Evolutionary conservation across 2,329 filamentous ascomycete genomes (phyloP).

Genomic region (Colletotrichum orbiculare): DNA sequence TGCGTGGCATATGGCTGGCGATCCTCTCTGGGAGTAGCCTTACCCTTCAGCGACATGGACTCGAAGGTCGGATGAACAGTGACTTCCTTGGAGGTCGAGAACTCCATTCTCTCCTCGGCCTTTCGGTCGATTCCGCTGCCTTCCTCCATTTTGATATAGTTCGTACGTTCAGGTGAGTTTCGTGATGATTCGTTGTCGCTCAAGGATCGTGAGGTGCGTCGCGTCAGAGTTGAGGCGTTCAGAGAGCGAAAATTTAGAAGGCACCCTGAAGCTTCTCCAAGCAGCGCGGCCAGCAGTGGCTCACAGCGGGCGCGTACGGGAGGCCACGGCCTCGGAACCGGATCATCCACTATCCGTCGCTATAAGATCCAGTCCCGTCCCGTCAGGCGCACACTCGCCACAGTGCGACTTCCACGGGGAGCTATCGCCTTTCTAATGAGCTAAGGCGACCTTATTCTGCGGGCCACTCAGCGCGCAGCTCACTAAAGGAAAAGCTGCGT

Average conservation of each 20-base stretch:
- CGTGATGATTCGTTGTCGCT: background rate
- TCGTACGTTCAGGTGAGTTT: background rate
- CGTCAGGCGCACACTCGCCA: background rate
- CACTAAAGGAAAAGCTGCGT: background rate
- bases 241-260: slow-evolving; percentile 31
- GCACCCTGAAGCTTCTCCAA: slow-evolving; percentile 26
- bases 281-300: slow-evolving; percentile 1
- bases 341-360: background rate
- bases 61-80: slow-evolving; percentile 94
- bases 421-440: slow-evolving; percentile 10
- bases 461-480: slow-evolving; percentile 24
- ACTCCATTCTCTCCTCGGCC: slow-evolving; percentile 96
- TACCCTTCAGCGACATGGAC: slow-evolving; percentile 93
- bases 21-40: slow-evolving; percentile 31
- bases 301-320: background rate
- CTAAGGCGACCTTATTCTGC: slow-evolving; percentile 35
- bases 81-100: slow-evolving; percentile 97
- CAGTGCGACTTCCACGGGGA: slow-evolving; percentile 1
- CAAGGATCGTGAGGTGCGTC: background rate
- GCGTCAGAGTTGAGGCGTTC: background rate
- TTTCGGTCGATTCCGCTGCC: slow-evolving; percentile 83
- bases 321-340: slow-evolving; percentile 11
- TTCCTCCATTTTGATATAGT: slow-evolving; percentile 81
- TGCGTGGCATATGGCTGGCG: background rate
- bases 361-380: background rate